A percentile compares a stretch with the other conserved stretches of the same genome.
Evolutionary conservation across 345 rosid species (phyloP).

Genomic region (Citrus mangshanensis): DNA sequence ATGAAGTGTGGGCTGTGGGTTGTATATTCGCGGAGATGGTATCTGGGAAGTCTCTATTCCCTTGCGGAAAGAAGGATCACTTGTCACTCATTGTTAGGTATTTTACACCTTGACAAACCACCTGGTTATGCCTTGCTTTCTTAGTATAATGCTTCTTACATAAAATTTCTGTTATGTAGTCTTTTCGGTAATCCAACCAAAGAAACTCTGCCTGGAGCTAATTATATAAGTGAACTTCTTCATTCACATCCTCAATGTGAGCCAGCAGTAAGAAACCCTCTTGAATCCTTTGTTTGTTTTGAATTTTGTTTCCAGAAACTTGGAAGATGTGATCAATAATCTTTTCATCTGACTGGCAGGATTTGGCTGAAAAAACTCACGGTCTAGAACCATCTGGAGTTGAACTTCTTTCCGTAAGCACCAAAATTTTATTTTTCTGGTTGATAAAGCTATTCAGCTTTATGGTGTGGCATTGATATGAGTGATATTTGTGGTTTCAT

Average conservation of each 20-base stretch:
- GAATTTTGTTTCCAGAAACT: not conserved
- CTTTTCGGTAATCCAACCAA: not conserved
- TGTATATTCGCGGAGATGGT: conserved; percentile 56
- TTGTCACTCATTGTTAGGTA: conserved; percentile 42
- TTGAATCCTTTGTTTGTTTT: not conserved
- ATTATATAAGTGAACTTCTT: not conserved
- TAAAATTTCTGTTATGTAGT: not conserved
- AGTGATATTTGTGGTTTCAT: too few relatives aligned
- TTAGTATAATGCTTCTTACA: not conserved
- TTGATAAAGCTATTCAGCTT: too few relatives aligned
- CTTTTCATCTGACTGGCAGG: not conserved
- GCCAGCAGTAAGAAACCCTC: not conserved
- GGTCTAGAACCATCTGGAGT: not conserved
- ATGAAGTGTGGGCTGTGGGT: conserved; percentile 53
- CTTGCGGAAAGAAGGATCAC: conserved; percentile 34
- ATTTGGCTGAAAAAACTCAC: not conserved
- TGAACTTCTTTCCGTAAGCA: not conserved
- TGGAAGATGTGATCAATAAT: not conserved
- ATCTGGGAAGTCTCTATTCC: conserved; percentile 30
- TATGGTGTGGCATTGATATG: too few relatives aligned
- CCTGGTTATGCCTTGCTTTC: not conserved
- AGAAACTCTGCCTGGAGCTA: not conserved
- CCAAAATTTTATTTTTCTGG: too few relatives aligned
- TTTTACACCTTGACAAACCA: not conserved
- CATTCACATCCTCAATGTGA: too few relatives aligned